Evolutionary conservation across 768 basidiomycete genomes (phyloP).

Genomic region (Mycena latifolia): DNA sequence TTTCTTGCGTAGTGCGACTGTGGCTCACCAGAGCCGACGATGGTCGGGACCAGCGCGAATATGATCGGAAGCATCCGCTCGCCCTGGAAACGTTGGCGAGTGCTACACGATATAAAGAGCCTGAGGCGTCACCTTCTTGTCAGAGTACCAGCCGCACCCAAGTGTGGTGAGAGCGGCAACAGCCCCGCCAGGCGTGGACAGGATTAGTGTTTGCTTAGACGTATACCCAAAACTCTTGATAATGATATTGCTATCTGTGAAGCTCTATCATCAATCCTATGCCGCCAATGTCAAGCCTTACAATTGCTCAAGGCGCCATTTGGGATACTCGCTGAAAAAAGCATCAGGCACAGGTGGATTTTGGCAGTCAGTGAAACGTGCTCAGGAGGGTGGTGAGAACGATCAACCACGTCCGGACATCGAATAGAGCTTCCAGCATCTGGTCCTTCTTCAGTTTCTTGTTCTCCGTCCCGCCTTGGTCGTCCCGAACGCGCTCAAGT

Average conservation of each 20-base stretch:
- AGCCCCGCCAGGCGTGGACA: constrained; percentile 68
- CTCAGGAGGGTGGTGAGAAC: constrained; percentile 70
- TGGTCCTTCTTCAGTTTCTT: constrained; percentile 71
- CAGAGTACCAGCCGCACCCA: constrained; percentile 74
- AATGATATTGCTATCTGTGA: constrained; percentile 69
- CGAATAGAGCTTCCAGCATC: constrained; percentile 66
- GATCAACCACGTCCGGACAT: constrained; percentile 73
- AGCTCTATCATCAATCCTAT: constrained; percentile 1
- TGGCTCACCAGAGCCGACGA: constrained; percentile 63
- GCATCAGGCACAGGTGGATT: neutral
- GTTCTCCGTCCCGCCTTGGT: constrained; percentile 74
- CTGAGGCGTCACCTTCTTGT: constrained; percentile 61
- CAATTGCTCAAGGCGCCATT: constrained; percentile 76
- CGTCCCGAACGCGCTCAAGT: constrained; percentile 75
- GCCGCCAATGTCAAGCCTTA: constrained; percentile 43
- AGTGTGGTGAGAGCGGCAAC: constrained; percentile 62
- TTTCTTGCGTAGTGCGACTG: neutral
- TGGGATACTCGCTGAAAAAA: constrained; percentile 67
- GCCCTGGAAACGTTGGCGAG: constrained; percentile 45
- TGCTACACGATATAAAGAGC: neutral
- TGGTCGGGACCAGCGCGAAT: constrained; percentile 68
- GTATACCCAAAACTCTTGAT: constrained; percentile 76
- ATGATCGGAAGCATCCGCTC: constrained; percentile 74
- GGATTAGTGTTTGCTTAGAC: constrained; percentile 72
- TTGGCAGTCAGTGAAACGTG: constrained; percentile 44